Base-by-base conservation (phyloP, 106 monocot genomes). In the Phalaenopsis equestris region DNA sequence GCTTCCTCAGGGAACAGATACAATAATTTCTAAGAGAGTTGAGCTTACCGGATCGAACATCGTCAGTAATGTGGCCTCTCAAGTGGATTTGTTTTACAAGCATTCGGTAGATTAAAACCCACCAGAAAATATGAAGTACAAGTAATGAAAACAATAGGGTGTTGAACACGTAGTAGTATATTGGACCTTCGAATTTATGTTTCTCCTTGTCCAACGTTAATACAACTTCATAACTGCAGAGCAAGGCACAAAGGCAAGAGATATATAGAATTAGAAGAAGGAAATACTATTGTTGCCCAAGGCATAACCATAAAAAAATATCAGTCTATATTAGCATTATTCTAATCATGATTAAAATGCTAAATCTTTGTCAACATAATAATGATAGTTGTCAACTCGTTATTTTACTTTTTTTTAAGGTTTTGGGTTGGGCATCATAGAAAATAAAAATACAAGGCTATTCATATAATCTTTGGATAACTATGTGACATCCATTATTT, bases 91-190 rank as follows among this genome's bases (percentile, higher is more conserved):
- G 94, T 76, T 83, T 91, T 19, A 86, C 87, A 73, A 98, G 90
- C 94, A 98, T 94, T 74, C 98, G 89, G 75, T 75, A 92, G n/a
- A 94, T 98, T 67, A 94, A 85, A 10, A 92, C 90, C 94, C 92
- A 91, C 98, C 98, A 98, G 83, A 94, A 94, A 58, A 98, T 91
- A 81, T 98, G 85, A 65, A 98, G 92, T 73, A 91, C 89, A 80
- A 98, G 88, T 81, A 98, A 78, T 38, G 92, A 87, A 72, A 94
- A 88, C 46, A 98, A 85, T 83, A 98, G 94, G 19, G 89, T 84
- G 65, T 93, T 93, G 85, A 93, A 93, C 39, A 95, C 67, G 74
- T 95, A 92, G 80, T 89, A 89, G 52, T 88, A 92, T 77, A 90
- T 84, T 67, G 92, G 87, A 58, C 90, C 92, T 85, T 92, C 88